phyloP scores from a whole-genome alignment of 176 grass and related monocot genomes.

The Pharus latifolius region DNA sequence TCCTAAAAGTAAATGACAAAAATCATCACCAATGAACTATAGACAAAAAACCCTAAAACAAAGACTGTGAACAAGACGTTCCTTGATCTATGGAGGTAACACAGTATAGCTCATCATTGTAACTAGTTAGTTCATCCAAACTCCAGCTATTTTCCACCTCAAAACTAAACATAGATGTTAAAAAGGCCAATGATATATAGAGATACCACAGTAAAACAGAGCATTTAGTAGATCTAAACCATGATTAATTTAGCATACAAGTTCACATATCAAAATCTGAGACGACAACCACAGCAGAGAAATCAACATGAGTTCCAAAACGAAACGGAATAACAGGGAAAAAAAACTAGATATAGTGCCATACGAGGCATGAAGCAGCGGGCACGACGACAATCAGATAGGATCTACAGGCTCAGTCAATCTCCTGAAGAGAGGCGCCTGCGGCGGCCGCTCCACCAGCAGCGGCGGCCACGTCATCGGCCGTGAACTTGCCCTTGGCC shows the following conservation, averaged over 20 bases:
- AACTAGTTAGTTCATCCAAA: no score
- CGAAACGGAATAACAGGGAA: neutral
- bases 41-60: no score
- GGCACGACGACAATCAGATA: neutral
- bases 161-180: no score
- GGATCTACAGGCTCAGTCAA: slow-evolving; percentile 43
- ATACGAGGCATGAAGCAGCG: no score
- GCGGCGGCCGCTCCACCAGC: slow-evolving; percentile 14
- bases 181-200: neutral
- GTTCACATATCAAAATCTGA: slow-evolving; percentile 23
- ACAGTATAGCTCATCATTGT: no score
- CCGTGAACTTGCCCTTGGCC: slow-evolving; percentile 92
- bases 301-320: slow-evolving; percentile 32
- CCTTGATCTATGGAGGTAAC: no score
- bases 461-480: slow-evolving; percentile 67
- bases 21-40: no score
- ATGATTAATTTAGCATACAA: slow-evolving; percentile 7
- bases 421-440: slow-evolving; percentile 81
- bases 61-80: no score
- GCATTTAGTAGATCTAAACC: neutral
- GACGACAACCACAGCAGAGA: neutral
- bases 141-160: no score
- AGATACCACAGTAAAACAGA: neutral
- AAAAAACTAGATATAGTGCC: slow-evolving; percentile 10
- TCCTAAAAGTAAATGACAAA: no score